These are phyloP conservation scores for Pichia sp. DNA, from an alignment of 1,139 yeast genomes.

Conservation along the genomic window DNA sequence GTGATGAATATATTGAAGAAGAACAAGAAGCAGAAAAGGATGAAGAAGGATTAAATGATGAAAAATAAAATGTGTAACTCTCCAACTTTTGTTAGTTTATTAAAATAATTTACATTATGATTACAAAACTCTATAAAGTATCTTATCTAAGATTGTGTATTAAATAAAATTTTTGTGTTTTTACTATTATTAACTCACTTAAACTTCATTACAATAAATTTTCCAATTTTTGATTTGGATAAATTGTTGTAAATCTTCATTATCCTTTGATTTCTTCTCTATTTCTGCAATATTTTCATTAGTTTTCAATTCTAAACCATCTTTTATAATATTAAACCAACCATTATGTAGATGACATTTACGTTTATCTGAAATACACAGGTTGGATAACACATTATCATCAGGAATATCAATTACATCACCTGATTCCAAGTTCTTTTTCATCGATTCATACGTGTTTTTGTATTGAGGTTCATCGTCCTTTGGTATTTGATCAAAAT, in stretches of 20 bases:
- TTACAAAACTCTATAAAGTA: not conserved
- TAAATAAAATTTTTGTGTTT: not conserved
- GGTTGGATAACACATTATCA: constrained; percentile 1
- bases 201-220: constrained; percentile 18
- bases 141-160: not conserved
- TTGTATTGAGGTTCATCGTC: constrained; percentile 12
- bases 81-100: too few species aligned
- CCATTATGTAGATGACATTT: constrained; percentile 67
- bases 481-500: constrained; percentile 12
- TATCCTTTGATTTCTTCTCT: constrained; percentile 26
- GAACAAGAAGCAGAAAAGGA: constrained; percentile 37
- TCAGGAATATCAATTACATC: not conserved
- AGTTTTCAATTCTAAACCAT: constrained; percentile 39
- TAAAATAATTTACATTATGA: not conserved
- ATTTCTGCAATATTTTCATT: constrained; percentile 36
- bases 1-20: constrained; percentile 42
- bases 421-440: constrained; percentile 8
- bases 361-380: constrained; percentile 62
- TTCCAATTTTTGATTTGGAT: constrained; percentile 40
- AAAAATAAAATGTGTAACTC: too few species aligned
- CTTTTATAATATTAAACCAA: constrained; percentile 59
- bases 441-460: constrained; percentile 15
- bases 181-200: not conserved
- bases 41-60: constrained; percentile 25
- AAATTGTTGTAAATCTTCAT: constrained; percentile 35